A percentile compares a stretch with the other conserved stretches of the same genome.
phyloP scores from a whole-genome alignment of 495 filamentous ascomycete species.

The Hypomontagnella monticulosa region DNA sequence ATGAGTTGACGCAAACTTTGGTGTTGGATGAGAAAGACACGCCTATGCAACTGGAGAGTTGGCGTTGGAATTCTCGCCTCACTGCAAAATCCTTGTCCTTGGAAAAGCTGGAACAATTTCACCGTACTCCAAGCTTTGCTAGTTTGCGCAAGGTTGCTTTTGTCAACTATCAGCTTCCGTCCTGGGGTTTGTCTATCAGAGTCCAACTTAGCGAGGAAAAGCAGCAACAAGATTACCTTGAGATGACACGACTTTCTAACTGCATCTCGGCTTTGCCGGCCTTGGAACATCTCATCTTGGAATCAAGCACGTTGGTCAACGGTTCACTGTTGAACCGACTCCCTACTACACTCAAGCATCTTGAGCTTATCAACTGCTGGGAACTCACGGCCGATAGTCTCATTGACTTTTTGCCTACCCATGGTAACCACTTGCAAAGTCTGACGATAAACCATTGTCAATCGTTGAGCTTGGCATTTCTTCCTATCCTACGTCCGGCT shows the following conservation, averaged over 20 bases:
- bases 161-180: slow-evolving; percentile 68
- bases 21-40: slow-evolving; percentile 41
- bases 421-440: slow-evolving; percentile 69
- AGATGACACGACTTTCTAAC: slow-evolving; percentile 61
- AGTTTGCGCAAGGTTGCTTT: slow-evolving; percentile 67
- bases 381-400: slow-evolving; percentile 69
- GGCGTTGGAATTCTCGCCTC: slow-evolving; percentile 82
- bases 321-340: slow-evolving; percentile 67
- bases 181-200: slow-evolving; percentile 45
- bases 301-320: slow-evolving; percentile 72
- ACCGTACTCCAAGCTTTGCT: slow-evolving; percentile 68
- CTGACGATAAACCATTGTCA: slow-evolving; percentile 80
- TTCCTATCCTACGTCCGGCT: slow-evolving; percentile 64
- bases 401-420: slow-evolving; percentile 65
- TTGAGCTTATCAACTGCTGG: slow-evolving; percentile 80
- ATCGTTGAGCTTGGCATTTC: slow-evolving; percentile 75
- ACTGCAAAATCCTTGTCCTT: slow-evolving; percentile 60
- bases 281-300: slow-evolving; percentile 70
- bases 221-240: slow-evolving; percentile 42
- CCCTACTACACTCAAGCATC: slow-evolving; percentile 67
- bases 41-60: slow-evolving; percentile 64
- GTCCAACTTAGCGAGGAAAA: slow-evolving; percentile 39
- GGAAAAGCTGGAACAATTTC: slow-evolving; percentile 58
- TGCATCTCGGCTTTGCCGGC: slow-evolving; percentile 68
- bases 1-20: slow-evolving; percentile 65